Evolutionary conservation across 2,329 filamentous ascomycete species (phyloP), one percentile per base, ranked within the genome.

Genomic region (Aureobasidium sp.): DNA sequence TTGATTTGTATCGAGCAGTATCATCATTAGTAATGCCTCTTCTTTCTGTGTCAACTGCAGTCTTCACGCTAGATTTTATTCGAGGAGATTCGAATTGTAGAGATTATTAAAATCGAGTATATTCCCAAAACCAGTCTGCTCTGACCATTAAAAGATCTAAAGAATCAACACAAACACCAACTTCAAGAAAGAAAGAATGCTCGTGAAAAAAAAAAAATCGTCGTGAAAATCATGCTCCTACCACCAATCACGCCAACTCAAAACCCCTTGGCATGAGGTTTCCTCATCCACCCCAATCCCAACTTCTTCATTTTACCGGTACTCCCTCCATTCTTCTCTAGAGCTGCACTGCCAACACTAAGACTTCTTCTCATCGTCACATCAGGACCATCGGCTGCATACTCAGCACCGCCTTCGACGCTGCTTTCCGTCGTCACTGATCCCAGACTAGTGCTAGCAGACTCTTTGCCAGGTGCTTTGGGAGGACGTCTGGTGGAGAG

Each of bases 211-310:
- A 29, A 12, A 25, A 27, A 15, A 27, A 14, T 6, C 25, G 20
- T 34, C 25, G 11, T 47, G 7, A 57, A 15, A 1, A 44, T 36
- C 27, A 57, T 9, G 7, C 29, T 20, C 27, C 9, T 34, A 34
- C 8, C 31, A 9, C 5, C 11, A 5, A 12, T 2, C 11, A 12
- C 8, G 6, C 5, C 14, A n/a, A n/a, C 5, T 42, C 25, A 55
- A 17, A 58, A 58, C 6, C 55, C 53, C 12, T 56, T 57, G 11
- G 53, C 55, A 27, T 47, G 55, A 17, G 55, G 55, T n/a, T 60
- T 60, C 7, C n/a, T 60, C 57, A 60, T 60, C 57, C 57, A 60
- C 2, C 39, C 39, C 17, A 60, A n/a, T 8, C 57, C 57, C n/a
- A 60, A 34, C 12, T 36, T 60, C 25, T 51, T 60, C 57, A 60